These are phyloP conservation scores for Pythium vanterpoolii DNA, from an alignment of 352 stramenopile genomes.

Conservation along the genomic window DNA sequence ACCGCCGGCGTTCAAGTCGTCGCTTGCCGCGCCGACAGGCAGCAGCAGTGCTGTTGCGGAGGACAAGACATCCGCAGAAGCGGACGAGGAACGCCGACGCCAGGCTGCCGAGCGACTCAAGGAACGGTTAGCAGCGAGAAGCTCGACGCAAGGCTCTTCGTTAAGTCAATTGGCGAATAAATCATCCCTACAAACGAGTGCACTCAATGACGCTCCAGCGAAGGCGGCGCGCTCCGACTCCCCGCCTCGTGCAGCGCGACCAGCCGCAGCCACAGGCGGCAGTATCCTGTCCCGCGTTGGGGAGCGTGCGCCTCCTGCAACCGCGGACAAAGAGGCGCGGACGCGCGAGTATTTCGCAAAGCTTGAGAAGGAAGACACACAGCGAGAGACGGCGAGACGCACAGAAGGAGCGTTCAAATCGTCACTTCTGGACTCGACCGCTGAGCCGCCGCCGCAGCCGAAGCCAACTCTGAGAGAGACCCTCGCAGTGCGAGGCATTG, in stretches of 20 bases:
- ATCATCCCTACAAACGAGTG: not conserved
- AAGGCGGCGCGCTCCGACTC: not conserved
- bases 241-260: not conserved
- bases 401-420: conserved; percentile 10
- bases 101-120: conserved; percentile 10
- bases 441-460: not conserved
- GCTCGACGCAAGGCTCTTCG: not conserved
- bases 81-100: conserved; percentile 11
- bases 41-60: not conserved
- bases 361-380: conserved; percentile 47
- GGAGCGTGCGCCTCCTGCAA: not conserved
- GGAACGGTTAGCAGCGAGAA: conserved; percentile 11
- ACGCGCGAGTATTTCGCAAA: conserved; percentile 45
- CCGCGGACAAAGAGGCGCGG: conserved; percentile 19
- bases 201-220: not conserved
- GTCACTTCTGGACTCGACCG: conserved; percentile 1
- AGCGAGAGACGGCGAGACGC: conserved; percentile 5
- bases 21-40: not conserved
- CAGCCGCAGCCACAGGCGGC: not conserved
- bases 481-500: not conserved
- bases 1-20: conserved; percentile 16
- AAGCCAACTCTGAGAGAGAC: conserved; percentile 9
- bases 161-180: conserved; percentile 7
- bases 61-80: not conserved
- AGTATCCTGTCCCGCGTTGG: conserved; percentile 21